Conservation (phyloP, 371 early-diverging fungal species). For the Lichtheimia ramosa region DNA sequence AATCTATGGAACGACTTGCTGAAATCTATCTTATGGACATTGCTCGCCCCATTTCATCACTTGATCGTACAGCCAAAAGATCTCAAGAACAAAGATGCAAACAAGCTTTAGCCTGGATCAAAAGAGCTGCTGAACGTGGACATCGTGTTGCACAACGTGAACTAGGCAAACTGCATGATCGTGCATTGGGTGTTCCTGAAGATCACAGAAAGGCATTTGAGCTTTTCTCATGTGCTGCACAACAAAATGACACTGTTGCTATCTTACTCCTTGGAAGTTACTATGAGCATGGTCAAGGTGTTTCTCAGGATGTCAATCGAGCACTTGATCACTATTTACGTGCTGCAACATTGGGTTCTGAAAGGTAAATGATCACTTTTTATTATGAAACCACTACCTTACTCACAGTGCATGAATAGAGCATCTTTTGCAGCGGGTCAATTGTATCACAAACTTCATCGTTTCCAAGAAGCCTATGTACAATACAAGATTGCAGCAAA, state of each 20-base stretch:
- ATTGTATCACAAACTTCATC: slow-evolving; percentile 31
- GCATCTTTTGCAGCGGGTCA: slow-evolving; percentile 49
- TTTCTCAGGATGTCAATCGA: slow-evolving; percentile 54
- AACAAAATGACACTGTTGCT: slow-evolving; percentile 77
- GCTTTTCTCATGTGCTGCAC: slow-evolving; percentile 78
- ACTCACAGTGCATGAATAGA: slow-evolving; percentile 11
- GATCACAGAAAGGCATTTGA: slow-evolving; percentile 73
- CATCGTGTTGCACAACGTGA: slow-evolving; percentile 71
- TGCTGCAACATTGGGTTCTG: slow-evolving; percentile 35
- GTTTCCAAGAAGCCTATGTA: slow-evolving; percentile 36
- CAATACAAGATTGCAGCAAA: slow-evolving; percentile 33
- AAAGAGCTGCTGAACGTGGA: slow-evolving; percentile 44
- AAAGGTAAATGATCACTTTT: slow-evolving; percentile 16
- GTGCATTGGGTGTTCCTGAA: slow-evolving; percentile 64
- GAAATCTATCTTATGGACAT: slow-evolving; percentile 34
- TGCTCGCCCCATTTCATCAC: slow-evolving; percentile 22
- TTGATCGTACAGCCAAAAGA: slow-evolving; percentile 11
- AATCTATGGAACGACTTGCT: slow-evolving; percentile 47
- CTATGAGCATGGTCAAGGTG: slow-evolving; percentile 54
- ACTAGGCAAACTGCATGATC: slow-evolving; percentile 82
- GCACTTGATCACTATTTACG: slow-evolving; percentile 49
- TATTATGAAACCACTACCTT: not conserved
- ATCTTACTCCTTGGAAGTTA: slow-evolving; percentile 66
- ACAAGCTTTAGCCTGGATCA: slow-evolving; percentile 45
- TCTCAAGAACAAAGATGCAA: slow-evolving; percentile 16